These are phyloP conservation scores for Xylaria castorea DNA, from an alignment of 495 filamentous ascomycete species.

Conservation along the genomic window DNA sequence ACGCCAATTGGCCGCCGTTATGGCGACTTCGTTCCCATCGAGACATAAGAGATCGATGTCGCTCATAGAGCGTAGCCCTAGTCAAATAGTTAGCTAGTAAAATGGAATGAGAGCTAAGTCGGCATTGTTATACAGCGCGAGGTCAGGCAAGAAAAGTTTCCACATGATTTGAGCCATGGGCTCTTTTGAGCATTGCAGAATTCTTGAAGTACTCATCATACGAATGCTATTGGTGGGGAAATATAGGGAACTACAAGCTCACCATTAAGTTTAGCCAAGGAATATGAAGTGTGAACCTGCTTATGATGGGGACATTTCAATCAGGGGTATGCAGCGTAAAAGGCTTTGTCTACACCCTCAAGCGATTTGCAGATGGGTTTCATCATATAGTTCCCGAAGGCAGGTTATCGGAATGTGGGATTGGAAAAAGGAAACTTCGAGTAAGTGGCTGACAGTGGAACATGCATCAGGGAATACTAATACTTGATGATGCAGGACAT, in stretches of 20 bases:
- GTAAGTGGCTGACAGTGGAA: neutral
- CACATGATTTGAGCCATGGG: conserved; percentile 32
- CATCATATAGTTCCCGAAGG: neutral
- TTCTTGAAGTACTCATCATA: conserved; percentile 59
- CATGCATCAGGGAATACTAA: neutral
- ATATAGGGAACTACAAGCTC: conserved; percentile 13
- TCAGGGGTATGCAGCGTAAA: neutral
- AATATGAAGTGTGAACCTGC: neutral
- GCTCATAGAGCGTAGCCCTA: neutral
- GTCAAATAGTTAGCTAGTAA: neutral
- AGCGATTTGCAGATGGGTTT: neutral
- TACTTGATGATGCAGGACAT: neutral
- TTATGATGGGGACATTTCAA: neutral
- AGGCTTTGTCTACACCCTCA: neutral
- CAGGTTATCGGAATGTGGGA: neutral
- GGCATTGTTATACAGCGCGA: conserved; percentile 3
- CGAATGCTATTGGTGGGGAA: conserved; percentile 7
- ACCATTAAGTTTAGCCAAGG: neutral
- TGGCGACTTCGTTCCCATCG: conserved; percentile 35
- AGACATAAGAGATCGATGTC: conserved; percentile 39
- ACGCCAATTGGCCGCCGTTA: conserved; percentile 53
- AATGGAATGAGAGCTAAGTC: neutral
- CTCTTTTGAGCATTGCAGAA: conserved; percentile 64
- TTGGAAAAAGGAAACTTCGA: neutral
- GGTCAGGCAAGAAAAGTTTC: conserved; percentile 42